Conservation (phyloP, 495 filamentous ascomycete species). For the Aspergillus ellipticus region DNA sequence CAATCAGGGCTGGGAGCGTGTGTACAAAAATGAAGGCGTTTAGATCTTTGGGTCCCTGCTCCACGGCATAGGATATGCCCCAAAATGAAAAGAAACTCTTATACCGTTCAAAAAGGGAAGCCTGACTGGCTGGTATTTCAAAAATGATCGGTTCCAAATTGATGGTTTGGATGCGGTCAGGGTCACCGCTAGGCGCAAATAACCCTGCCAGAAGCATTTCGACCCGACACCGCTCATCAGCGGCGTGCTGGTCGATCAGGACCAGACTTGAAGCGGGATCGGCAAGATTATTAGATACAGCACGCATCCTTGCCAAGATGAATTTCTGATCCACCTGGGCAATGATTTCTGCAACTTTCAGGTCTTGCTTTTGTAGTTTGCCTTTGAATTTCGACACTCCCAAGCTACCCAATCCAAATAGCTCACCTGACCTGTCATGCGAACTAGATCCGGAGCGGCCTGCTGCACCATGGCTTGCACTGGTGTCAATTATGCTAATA, state of each 20-base stretch:
- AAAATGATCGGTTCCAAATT: constrained; percentile 57
- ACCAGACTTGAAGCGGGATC: constrained; percentile 47
- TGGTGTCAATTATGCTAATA: constrained; percentile 28
- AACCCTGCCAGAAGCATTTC: constrained; percentile 61
- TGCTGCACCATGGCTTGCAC: not conserved
- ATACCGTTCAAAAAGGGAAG: constrained; percentile 51
- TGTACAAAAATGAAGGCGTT: constrained; percentile 43
- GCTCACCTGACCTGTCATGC: constrained; percentile 7
- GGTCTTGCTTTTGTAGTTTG: constrained; percentile 62
- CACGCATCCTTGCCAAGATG: constrained; percentile 62
- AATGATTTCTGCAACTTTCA: constrained; percentile 64
- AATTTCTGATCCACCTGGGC: constrained; percentile 89
- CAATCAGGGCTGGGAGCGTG: constrained; percentile 64
- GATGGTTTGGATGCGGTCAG: constrained; percentile 23
- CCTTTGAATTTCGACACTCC: constrained; percentile 35
- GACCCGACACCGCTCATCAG: constrained; percentile 81
- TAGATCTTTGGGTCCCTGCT: constrained; percentile 6
- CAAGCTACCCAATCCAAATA: constrained; percentile 14
- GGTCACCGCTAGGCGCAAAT: constrained; percentile 11
- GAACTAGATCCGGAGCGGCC: not conserved
- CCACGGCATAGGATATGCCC: constrained; percentile 63
- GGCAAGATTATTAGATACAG: not conserved
- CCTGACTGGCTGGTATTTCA: constrained; percentile 56
- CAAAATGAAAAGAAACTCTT: constrained; percentile 57
- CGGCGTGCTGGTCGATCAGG: constrained; percentile 91